Evolutionary conservation across 345 rosid species (phyloP), one percentile per base, ranked within the genome.

Genomic region (Eutrema japonicum): DNA sequence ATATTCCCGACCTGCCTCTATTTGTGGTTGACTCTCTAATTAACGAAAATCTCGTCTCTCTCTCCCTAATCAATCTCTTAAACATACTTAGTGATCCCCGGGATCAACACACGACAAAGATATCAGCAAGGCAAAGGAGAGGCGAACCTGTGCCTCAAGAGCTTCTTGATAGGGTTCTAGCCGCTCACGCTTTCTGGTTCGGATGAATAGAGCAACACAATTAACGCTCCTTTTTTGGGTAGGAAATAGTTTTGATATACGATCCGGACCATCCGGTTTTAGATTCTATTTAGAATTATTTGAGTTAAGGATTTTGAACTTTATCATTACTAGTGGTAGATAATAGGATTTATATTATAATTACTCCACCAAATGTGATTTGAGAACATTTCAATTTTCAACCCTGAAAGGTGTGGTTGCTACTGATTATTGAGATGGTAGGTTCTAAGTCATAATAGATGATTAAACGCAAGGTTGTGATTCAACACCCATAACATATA

Each of bases 101-200:
- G n/a, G n/a, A n/a, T n/a, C n/a, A n/a, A n/a, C 98, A 87, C 83
- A 93, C 96, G 33, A 96, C 98, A 49, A 88, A 88, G 75, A 93
- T 93, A 85, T 83, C 96, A 48, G 97, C 97, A 4, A 90, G 86
- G 70, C 98, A 93, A 75, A 88, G 97, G 82, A 86, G 98, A 81
- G 97, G 97, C 68, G 93, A 87, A 82, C 90, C 96, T 3, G 96
- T 93, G 1, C 94, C 98, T 2, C 96, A 92, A 80, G 96, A 92
- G 68, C 94, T 92, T 41, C 68, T 92, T 68, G 96, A 93, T 83
- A 78, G 98, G 77, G 96, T 90, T 59, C 81, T 90, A 10, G 77
- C 77, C 1, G 93, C 96, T 3, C 98, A 90, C 40, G 91, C 96
- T 13, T 85, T 73, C 70, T 93, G 98, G 96, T 84, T 89, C 22